These are phyloP conservation scores for Bifiguratus adelaidae DNA, from an alignment of 192 early-diverging fungal genomes.

Conservation along the genomic window DNA sequence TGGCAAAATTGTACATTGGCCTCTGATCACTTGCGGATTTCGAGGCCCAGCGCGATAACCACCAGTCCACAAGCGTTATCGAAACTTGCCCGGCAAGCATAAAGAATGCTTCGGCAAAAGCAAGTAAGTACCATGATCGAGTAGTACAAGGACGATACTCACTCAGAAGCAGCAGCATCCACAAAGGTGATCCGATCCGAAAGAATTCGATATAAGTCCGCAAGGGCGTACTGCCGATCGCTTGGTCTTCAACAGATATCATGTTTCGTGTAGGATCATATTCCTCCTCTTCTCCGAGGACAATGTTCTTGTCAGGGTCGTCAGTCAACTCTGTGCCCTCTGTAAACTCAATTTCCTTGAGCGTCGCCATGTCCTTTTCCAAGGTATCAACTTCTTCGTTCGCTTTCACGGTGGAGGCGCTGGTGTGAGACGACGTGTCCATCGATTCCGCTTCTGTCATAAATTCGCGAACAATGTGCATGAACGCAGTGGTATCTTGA, in stretches of 20 bases:
- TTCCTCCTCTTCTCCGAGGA: constrained; percentile 6
- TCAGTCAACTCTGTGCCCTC: too few relatives aligned
- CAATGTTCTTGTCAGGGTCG: too few relatives aligned
- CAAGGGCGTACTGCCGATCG: constrained; percentile 21
- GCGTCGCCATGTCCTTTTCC: too few relatives aligned
- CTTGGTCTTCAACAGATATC: constrained; percentile 18
- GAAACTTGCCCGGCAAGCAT: constrained; percentile 15
- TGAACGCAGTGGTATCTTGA: too few relatives aligned
- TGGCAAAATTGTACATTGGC: constrained; percentile 14
- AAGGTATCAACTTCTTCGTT: too few relatives aligned
- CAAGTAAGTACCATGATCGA: background rate
- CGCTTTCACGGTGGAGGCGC: too few relatives aligned
- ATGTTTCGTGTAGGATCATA: constrained; percentile 13
- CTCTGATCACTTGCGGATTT: constrained; percentile 19
- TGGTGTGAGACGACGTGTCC: too few relatives aligned
- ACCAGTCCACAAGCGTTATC: constrained; percentile 33
- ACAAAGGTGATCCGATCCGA: constrained; percentile 15
- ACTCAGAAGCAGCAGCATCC: constrained; percentile 7
- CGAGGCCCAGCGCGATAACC: constrained; percentile 41
- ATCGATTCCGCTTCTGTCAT: too few relatives aligned
- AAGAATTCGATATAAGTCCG: constrained; percentile 22
- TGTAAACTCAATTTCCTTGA: too few relatives aligned
- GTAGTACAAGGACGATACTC: background rate
- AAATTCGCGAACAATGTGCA: too few relatives aligned
- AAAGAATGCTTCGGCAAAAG: constrained; percentile 4